These are phyloP conservation scores for Phytophthora tentaculata DNA, from an alignment of 352 stramenopile genomes.

Conservation along the genomic window DNA sequence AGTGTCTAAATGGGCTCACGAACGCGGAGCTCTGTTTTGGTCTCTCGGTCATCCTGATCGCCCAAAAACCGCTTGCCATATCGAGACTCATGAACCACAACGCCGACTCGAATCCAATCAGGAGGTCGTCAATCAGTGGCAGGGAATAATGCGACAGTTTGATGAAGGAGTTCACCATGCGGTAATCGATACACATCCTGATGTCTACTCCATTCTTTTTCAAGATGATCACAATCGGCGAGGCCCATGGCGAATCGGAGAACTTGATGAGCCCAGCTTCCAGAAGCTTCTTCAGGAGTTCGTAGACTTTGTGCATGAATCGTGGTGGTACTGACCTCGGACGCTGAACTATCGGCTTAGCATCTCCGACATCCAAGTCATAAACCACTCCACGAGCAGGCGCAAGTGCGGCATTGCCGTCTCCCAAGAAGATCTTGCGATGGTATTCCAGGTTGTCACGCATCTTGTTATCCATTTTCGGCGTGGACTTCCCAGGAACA, in stretches of 20 bases:
- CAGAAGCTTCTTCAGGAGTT: neutral
- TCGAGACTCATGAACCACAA: slow-evolving; percentile 1
- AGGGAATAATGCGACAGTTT: neutral
- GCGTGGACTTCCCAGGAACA: neutral
- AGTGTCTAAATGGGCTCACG: neutral
- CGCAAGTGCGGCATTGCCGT: neutral
- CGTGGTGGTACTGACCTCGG: neutral
- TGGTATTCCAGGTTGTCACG: neutral
- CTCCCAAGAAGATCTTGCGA: neutral
- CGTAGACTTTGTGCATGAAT: neutral
- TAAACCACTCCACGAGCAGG: neutral
- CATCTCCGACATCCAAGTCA: neutral
- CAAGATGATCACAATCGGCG: neutral
- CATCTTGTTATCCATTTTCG: neutral
- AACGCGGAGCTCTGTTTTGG: neutral
- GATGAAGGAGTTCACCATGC: no score
- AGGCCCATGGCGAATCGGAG: neutral
- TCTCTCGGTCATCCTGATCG: neutral
- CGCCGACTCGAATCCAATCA: neutral
- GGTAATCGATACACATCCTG: neutral
- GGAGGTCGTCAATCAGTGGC: neutral
- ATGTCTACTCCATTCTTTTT: neutral
- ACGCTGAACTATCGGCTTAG: no score
- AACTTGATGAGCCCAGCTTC: neutral
- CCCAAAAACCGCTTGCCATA: slow-evolving; percentile 5